Base-by-base conservation (phyloP, 2,329 filamentous ascomycete species). In the Dryadomyces quercivorus region DNA sequence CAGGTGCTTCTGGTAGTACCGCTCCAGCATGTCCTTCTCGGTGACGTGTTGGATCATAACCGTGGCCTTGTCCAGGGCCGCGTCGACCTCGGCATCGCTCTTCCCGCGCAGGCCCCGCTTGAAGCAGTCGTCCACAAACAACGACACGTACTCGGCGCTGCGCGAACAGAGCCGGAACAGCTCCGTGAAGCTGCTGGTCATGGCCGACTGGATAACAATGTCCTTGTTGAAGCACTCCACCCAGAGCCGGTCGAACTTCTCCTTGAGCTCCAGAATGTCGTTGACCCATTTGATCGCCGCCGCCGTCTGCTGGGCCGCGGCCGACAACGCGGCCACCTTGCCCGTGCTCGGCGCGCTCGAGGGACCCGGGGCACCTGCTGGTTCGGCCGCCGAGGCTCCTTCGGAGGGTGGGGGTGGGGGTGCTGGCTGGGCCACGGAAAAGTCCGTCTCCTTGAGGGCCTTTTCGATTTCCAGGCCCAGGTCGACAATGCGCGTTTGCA, bases 1-100 rank as follows among this genome's bases (percentile, higher is more conserved):
- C 22, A 98, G 77, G 69, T 98, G 93, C 66, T 95, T 95, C 74
- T 97, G 95, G 74, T 98, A 97, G 69, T 98, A 98, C 5, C 87
- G 82, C 71, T 98, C 92, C 63, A 98, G 96, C 61, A 95, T 76
- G 66, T 98, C 93, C 70, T 92, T 93, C 64, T 97, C 92, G 54
- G 84, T 81, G 42, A 98, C 80, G 62, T 95, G 96, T 48, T 90
- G 84, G 52, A 98, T 78, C 7, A 98, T 74, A 0, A 85, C 82
- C 57, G 95, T 94, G 13, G 91, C 91, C 65, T 93, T 95, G 56
- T 96, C 91, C 44, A 97, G 74, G 1, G 95, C 81, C 8, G 72
- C 68, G 62, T 97, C 92, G 15, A 96, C 80, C 65, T 97, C 92
- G 31, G 76, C 77, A 62, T 97, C 93, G 0, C 88, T 92, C 73